A percentile compares a stretch with the other conserved stretches of the same genome.
Evolutionary conservation across 495 filamentous ascomycete genomes (phyloP).

Genomic region (Terfezia boudieri): DNA sequence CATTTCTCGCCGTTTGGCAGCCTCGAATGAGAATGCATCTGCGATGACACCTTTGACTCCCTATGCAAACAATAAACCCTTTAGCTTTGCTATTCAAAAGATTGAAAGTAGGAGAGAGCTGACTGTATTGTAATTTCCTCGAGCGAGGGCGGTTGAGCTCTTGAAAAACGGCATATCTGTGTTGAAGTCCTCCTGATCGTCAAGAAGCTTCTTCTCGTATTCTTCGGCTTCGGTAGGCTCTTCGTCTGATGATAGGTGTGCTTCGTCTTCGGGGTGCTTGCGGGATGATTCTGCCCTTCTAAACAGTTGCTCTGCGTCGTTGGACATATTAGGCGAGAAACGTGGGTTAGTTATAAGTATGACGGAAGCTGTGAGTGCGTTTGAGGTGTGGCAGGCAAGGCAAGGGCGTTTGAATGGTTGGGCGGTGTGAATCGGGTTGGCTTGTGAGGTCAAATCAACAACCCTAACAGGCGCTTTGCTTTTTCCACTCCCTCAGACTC

Average conservation of each 20-base stretch:
- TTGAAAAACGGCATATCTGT: slow-evolving; percentile 15
- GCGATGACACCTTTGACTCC: slow-evolving; percentile 97
- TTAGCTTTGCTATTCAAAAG: slow-evolving; percentile 32
- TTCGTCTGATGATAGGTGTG: slow-evolving; percentile 12
- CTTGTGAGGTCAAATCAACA: too few relatives aligned
- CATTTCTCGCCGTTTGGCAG: slow-evolving; percentile 3
- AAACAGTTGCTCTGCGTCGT: background rate
- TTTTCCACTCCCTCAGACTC: too few relatives aligned
- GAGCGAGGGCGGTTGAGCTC: slow-evolving; percentile 5
- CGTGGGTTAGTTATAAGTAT: slow-evolving; percentile 3
- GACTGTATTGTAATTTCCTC: slow-evolving; percentile 18
- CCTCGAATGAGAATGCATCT: slow-evolving; percentile 77
- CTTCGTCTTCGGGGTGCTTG: slow-evolving; percentile 16
- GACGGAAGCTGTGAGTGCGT: background rate
- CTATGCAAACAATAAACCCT: slow-evolving; percentile 47
- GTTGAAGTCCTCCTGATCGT: slow-evolving; percentile 8
- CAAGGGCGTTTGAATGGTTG: too few relatives aligned
- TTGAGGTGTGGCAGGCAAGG: background rate
- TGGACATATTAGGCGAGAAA: background rate
- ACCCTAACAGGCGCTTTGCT: too few relatives aligned
- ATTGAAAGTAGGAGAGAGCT: slow-evolving; percentile 22
- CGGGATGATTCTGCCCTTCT: background rate
- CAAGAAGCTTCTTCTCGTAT: slow-evolving; percentile 11
- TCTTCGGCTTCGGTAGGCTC: slow-evolving; percentile 17
- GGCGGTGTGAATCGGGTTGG: too few relatives aligned